These are phyloP conservation scores for Floccularia luteovirens DNA, from an alignment of 768 basidiomycete species.

Conservation along the genomic window DNA sequence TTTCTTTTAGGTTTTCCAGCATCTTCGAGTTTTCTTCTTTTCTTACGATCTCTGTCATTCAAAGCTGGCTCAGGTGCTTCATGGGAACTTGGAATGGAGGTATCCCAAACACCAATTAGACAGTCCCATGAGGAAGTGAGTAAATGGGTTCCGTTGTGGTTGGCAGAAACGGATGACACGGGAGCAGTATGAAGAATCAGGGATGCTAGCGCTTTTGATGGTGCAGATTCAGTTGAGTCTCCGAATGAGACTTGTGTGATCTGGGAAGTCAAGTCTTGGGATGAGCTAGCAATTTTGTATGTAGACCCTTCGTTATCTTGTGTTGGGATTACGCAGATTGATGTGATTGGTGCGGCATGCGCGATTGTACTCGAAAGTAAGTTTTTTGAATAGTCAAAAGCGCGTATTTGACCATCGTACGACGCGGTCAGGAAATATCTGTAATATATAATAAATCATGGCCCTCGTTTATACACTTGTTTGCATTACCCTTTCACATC, in stretches of 20 bases:
- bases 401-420: conserved; percentile 72
- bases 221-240: conserved; percentile 11
- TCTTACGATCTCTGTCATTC: conserved; percentile 36
- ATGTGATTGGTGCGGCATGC: conserved; percentile 65
- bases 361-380: conserved; percentile 37
- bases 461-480: neutral
- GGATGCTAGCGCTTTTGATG: conserved; percentile 48
- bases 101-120: conserved; percentile 78
- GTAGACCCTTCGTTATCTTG: conserved; percentile 16
- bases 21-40: conserved; percentile 54
- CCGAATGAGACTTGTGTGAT: conserved; percentile 38
- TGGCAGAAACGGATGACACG: conserved; percentile 62
- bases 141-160: conserved; percentile 49
- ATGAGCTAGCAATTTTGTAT: conserved; percentile 54
- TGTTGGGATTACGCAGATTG: conserved; percentile 46
- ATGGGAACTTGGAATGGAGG: conserved; percentile 49
- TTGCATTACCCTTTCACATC: conserved; percentile 40
- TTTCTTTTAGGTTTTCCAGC: conserved; percentile 41
- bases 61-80: conserved; percentile 44
- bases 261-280: conserved; percentile 72
- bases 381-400: conserved; percentile 66
- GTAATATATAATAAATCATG: conserved; percentile 6
- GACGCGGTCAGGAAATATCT: conserved; percentile 74
- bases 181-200: conserved; percentile 81
- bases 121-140: conserved; percentile 87